Evolutionary conservation across 176 grass and related monocot genomes (phyloP).

Genomic region (Musa troglodytarum): DNA sequence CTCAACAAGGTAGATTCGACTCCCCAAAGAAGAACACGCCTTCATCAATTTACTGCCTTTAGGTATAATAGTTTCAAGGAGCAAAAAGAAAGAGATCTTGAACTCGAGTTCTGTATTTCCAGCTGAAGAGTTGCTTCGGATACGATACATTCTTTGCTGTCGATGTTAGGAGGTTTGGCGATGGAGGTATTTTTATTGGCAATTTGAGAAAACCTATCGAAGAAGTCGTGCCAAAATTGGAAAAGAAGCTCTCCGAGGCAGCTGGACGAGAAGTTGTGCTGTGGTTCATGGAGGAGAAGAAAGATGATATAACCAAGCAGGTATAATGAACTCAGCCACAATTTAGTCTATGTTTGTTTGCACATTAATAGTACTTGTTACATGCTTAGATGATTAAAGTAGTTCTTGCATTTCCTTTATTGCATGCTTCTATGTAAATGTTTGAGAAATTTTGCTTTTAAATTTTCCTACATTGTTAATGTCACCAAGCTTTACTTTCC

Average conservation of each 20-base stretch:
- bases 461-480: neutral
- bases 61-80: neutral
- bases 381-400: neutral
- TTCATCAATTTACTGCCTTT: neutral
- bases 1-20: slow-evolving; percentile 55
- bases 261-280: slow-evolving; percentile 81
- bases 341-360: neutral
- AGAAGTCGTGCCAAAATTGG: slow-evolving; percentile 65
- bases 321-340: slow-evolving; percentile 12
- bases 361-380: neutral
- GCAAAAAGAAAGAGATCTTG: neutral
- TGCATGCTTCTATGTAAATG: neutral
- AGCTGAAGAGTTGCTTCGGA: slow-evolving; percentile 91
- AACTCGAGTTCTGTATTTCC: neutral
- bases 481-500: neutral
- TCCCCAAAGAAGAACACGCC: neutral
- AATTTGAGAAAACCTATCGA: slow-evolving; percentile 76
- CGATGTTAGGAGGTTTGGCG: slow-evolving; percentile 80
- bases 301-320: slow-evolving; percentile 78
- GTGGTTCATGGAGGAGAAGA: slow-evolving; percentile 95
- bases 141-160: slow-evolving; percentile 89
- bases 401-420: neutral
- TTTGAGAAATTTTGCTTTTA: too few relatives aligned
- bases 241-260: slow-evolving; percentile 87
- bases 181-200: slow-evolving; percentile 87